Base-by-base conservation (phyloP, 108 stramenopile genomes). In the Cyclostephanos tholiformis region DNA sequence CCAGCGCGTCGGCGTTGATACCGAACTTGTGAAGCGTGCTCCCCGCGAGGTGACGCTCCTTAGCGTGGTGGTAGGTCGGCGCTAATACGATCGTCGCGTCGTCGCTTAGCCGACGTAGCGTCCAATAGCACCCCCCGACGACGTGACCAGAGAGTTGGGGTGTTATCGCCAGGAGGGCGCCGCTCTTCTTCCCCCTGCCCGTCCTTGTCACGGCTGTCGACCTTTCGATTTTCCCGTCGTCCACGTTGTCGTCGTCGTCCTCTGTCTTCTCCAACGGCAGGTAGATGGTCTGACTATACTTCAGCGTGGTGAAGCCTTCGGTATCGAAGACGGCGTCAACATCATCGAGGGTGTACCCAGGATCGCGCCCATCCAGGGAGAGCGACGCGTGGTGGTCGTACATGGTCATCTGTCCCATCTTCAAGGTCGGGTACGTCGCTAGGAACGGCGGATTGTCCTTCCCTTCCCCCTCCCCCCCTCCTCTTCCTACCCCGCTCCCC, bases 321-420 rank as follows among this genome's bases (percentile, higher is more conserved):
- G 72, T 69, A 26, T 56, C 74, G 73, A 97, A 89, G 22, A 92
- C 93, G 4, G 74, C 79, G 77, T 98, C 97, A 9, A 97, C 85
- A 74, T 97, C 92, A 67, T 92, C 92, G 46, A 98, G 79, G 6
- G 92, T 81, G 60, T 84, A 97, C 10, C 91, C 84, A 4, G 90
- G 91, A 59, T 72, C 35, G 0, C 64, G 74, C 9, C 95, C 91
- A 71, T 94, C 95, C 58, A 93, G 77, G 16, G 82, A 89, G 13
- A 90, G 39, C 14, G 84, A 79, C 7, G 91, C 90, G 71, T 96
- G 96, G 49, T 92, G 87, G 77, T 98, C 97, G 72, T 97, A 98
- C 36, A 98, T 75, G 20, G 91, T 89, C 97, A 98, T 96, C 85
- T 96, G 96, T 30, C 97, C 97, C 96, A 97, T 97, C 84, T 98